A percentile compares a stretch with the other conserved stretches of the same genome.
Conservation (phyloP, 495 filamentous ascomycete species). For the Daldinia decipiens region DNA sequence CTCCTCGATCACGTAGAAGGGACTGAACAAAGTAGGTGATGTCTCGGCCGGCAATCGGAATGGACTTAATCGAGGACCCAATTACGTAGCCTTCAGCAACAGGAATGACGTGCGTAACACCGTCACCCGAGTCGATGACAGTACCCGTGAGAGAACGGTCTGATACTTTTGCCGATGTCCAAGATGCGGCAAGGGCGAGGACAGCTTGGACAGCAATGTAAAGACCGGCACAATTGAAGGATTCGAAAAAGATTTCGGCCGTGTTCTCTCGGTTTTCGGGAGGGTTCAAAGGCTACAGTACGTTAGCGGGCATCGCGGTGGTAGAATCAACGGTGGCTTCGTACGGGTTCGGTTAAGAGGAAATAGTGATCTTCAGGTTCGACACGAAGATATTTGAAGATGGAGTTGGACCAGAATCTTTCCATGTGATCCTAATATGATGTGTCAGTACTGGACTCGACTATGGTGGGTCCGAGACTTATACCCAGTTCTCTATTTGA, state of each 20-base stretch:
- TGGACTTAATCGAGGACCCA: conserved; percentile 97
- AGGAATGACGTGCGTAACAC: conserved; percentile 98
- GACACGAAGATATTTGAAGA: conserved; percentile 98
- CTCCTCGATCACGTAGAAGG: conserved; percentile 92
- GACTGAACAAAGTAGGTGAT: conserved; percentile 99
- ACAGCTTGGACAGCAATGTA: conserved; percentile 99
- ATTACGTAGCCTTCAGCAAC: conserved; percentile 99
- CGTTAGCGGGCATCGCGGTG: conserved; percentile 37
- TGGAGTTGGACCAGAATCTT: conserved; percentile 99
- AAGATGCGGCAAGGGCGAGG: conserved; percentile 93
- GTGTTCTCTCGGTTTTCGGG: conserved; percentile 99
- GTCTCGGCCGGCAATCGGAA: conserved; percentile 95
- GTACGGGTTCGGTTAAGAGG: conserved; percentile 95
- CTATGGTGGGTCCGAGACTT: conserved; percentile 13
- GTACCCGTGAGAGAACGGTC: conserved; percentile 98
- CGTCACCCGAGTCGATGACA: conserved; percentile 96
- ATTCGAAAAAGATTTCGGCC: conserved; percentile 99
- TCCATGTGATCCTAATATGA: conserved; percentile 91
- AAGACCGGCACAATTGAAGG: conserved; percentile 98
- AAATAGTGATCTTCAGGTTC: conserved; percentile 99
- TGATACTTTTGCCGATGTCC: conserved; percentile 97
- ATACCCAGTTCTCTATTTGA: conserved; percentile 97
- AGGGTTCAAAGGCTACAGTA: conserved; percentile 86
- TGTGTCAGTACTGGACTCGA: conserved; percentile 36
- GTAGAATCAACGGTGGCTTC: conserved; percentile 12